Base-by-base conservation (phyloP, 345 rosid genomes). In the Conringia planisiliqua region DNA sequence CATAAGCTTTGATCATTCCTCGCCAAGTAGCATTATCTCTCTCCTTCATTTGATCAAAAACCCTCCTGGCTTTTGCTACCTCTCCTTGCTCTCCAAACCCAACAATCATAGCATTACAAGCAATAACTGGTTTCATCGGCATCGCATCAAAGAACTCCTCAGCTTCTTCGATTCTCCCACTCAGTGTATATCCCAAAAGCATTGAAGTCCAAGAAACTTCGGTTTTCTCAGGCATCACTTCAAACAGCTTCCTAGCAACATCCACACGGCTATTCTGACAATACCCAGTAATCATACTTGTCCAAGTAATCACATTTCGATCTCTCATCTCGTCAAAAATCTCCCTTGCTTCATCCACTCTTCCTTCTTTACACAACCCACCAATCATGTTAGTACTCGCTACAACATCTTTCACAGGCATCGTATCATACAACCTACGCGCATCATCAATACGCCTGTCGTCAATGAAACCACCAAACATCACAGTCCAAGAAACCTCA, bases 191-290 rank as follows among this genome's bases (percentile, higher is more conserved):
- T 5, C 96, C 96, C 80, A 82, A 79, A 79, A 90, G 80, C 94
- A 92, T 92, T 0, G 90, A 86, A 0, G 94, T 90, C 96, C 92
- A 90, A 0, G 92, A 82, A 58, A 90, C 88, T 79, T 92, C 92
- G 62, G 87, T 90, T 80, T 85, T 92, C 77, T 81, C 87, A 0
- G 96, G 90, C 91, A 88, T 88, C 62, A 90, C 95, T 76, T 88
- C 96, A 68, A 92, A 90, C 51, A 92, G 84, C 85, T 92, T 90
- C 82, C 96, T 83, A 56, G 89, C 96, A 73, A 86, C 52, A 82
- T 92, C 91, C 38, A 90, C 95, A 2, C 72, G 81, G n/a, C 79
- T 67, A 71, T 86, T 87, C 78, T 85, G 87, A 27, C 78, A 78
- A 52, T 88, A 90, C 13, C 98, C 95, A 6, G 86, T 84, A 64